Conservation (phyloP, 371 early-diverging fungal genomes). For the Funneliformis caledonium region DNA sequence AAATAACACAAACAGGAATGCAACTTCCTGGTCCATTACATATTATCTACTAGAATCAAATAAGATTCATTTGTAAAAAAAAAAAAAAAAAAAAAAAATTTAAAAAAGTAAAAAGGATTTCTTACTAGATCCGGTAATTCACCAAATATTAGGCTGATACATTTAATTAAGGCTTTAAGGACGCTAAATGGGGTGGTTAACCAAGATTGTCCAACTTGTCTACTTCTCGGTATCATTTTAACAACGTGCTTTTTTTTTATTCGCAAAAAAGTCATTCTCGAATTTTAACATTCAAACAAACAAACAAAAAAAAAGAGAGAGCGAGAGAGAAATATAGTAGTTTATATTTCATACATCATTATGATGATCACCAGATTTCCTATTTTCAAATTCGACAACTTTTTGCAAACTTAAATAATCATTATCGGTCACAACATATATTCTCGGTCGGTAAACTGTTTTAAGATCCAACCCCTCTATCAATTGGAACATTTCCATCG, state of each 20-base stretch:
- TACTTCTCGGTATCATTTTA: slow-evolving; percentile 64
- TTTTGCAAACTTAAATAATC: slow-evolving; percentile 66
- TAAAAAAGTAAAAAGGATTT: not conserved
- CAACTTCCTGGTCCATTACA: slow-evolving; percentile 98
- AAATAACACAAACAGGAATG: slow-evolving; percentile 71
- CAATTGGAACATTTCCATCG: slow-evolving; percentile 81
- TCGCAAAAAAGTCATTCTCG: not conserved
- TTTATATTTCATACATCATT: slow-evolving; percentile 35
- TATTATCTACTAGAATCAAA: slow-evolving; percentile 59
- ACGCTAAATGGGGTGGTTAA: slow-evolving; percentile 63
- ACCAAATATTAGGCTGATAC: slow-evolving; percentile 47
- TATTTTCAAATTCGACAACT: slow-evolving; percentile 54
- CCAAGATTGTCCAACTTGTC: slow-evolving; percentile 76
- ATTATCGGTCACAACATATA: slow-evolving; percentile 64
- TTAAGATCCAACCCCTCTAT: slow-evolving; percentile 52
- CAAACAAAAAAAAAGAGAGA: not conserved
- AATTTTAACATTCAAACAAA: not conserved
- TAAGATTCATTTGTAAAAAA: not conserved
- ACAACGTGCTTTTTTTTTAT: slow-evolving; percentile 49
- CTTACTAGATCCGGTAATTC: slow-evolving; percentile 65
- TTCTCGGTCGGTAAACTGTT: slow-evolving; percentile 58
- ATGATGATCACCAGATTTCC: slow-evolving; percentile 9
- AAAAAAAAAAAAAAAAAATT: not conserved
- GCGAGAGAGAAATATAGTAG: not conserved
- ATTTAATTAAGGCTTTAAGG: slow-evolving; percentile 49